Base-by-base conservation (phyloP, 2,329 filamentous ascomycete species). In the Aspergillus ochraceoroseus region DNA sequence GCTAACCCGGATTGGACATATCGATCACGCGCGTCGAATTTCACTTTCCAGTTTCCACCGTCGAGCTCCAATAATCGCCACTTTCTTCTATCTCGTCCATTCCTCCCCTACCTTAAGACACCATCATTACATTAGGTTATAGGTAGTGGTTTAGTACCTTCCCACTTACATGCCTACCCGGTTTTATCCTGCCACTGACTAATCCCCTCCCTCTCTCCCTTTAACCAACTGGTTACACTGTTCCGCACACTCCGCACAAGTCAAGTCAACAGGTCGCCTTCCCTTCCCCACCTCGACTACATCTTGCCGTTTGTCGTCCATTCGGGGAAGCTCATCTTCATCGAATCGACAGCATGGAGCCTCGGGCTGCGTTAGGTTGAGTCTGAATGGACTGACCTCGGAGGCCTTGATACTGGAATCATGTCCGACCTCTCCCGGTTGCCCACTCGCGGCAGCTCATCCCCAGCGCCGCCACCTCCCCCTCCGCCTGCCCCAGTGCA, bases 401-500 rank as follows among this genome's bases (percentile, higher is more conserved):
- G 43, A 46, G 30, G 32, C 29, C 14, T 41, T 29, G 27, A 32
- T 30, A 13, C 12, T 45, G 32, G n/a, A 47, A 60, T 47, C 43
- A 63, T 62, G 59, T 46, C 58, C 31, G 58, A 61, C 41, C 48
- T 48, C 32, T 51, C 51, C 43, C 51, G 49, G 43, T 46, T 46
- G 44, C 53, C 49, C 42, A 44, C 48, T 41, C 54, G 50, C 56
- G 49, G 48, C 46, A 51, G 44, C 41, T 47, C 57, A 15, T 52
- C 56, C 43, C 54, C 57, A 45, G 55, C 54, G 51, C 61, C 61
- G 36, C 53, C 62, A 28, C 62, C 61, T 28, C 57, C 63, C 38
- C 57, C 61, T 33, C 62, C 63, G 15, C 61, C 63, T 33, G 62
- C 57, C 29, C 62, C 62, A 15, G 54, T 58, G 36, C 57, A 59